Conservation (phyloP, 2,329 filamentous ascomycete genomes). For the Fusarium falciforme region DNA sequence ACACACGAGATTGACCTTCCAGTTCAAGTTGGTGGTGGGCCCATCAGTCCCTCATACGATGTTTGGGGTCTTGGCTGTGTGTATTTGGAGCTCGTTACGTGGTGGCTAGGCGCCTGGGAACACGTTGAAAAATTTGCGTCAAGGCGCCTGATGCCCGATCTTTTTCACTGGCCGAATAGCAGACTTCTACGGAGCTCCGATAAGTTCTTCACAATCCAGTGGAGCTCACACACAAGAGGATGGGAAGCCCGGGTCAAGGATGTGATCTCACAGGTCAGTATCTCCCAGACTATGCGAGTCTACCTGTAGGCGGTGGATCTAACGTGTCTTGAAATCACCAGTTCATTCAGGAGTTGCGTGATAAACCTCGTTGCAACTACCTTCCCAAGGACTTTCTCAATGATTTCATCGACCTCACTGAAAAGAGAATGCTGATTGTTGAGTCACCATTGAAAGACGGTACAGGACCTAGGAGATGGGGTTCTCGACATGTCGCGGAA, state of each 20-base stretch:
- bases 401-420: not conserved
- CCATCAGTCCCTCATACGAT: not conserved
- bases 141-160: no score
- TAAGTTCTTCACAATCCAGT: no score
- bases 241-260: not conserved
- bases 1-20: not conserved
- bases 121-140: not conserved
- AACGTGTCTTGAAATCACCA: no score
- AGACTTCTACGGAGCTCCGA: no score
- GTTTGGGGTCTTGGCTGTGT: not conserved
- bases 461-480: not conserved
- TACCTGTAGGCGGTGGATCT: no score
- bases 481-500: not conserved
- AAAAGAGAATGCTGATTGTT: not conserved
- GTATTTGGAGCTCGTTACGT: not conserved
- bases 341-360: not conserved
- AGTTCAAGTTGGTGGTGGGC: not conserved
- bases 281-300: not conserved
- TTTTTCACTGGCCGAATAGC: no score
- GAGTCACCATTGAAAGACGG: not conserved
- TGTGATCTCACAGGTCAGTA: not conserved
- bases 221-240: no score
- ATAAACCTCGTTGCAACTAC: no score
- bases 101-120: not conserved
- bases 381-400: not conserved